Conservation (phyloP, 495 filamentous ascomycete genomes). For the Annulohypoxylon maeteangense region DNA sequence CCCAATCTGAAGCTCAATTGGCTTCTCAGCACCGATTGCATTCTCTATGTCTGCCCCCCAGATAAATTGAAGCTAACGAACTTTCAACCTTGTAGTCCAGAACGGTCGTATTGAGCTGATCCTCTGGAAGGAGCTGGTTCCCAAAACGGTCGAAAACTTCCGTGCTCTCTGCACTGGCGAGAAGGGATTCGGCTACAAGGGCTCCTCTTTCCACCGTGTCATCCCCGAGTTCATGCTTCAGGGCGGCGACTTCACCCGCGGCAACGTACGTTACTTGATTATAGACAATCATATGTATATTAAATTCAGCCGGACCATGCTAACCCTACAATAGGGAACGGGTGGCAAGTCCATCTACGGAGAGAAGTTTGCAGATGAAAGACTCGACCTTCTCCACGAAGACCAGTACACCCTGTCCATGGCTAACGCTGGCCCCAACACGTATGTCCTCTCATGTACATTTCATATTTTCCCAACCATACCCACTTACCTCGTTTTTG, state of each 20-base stretch:
- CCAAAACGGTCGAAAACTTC: constrained; percentile 96
- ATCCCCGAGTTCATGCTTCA: constrained; percentile 99
- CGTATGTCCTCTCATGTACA: constrained; percentile 59
- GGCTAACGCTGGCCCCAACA: constrained; percentile 85
- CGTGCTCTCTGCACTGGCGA: constrained; percentile 90
- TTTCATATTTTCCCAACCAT: constrained; percentile 7
- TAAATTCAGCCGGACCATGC: not conserved
- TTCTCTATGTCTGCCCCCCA: not conserved
- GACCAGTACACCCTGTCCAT: constrained; percentile 76
- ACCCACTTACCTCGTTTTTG: constrained; percentile 34
- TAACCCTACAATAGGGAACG: constrained; percentile 68
- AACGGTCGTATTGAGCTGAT: constrained; percentile 86
- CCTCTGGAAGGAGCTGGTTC: constrained; percentile 87
- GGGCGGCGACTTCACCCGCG: constrained; percentile 98
- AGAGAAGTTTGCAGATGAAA: constrained; percentile 86
- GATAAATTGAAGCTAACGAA: constrained; percentile 42
- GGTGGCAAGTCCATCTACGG: constrained; percentile 90
- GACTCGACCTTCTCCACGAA: constrained; percentile 74
- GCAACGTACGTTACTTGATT: constrained; percentile 72
- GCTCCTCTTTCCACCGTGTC: constrained; percentile 92
- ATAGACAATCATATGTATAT: not conserved
- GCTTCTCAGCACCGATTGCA: not conserved
- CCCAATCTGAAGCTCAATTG: constrained; percentile 15
- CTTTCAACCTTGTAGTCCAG: constrained; percentile 65
- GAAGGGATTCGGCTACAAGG: constrained; percentile 86